phyloP scores from a whole-genome alignment of 2,329 filamentous ascomycete genomes.

The Hypoxylon sp. region DNA sequence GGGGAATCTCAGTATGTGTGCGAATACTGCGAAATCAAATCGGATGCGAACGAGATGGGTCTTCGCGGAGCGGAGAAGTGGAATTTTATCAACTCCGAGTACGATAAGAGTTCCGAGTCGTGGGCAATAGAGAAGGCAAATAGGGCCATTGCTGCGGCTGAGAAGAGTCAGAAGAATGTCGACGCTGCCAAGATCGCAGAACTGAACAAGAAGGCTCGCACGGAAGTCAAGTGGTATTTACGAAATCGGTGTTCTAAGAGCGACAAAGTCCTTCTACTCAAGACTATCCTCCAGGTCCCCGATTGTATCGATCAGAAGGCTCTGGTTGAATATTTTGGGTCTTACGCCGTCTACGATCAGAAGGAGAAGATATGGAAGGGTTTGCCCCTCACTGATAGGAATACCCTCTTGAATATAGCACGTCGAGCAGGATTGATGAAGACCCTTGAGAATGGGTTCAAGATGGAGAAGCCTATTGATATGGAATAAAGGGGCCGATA shows the following conservation, averaged over 20 bases:
- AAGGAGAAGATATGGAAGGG: not conserved
- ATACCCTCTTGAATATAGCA: constrained; percentile 7
- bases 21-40: constrained; percentile 14
- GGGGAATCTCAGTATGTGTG: not conserved
- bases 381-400: not conserved
- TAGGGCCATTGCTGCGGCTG: not conserved
- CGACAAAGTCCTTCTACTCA: constrained; percentile 16
- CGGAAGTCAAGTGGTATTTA: constrained; percentile 30
- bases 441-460: constrained; percentile 17
- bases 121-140: constrained; percentile 1
- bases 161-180: constrained; percentile 13
- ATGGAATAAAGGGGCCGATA: not conserved
- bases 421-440: constrained; percentile 8
- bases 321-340: constrained; percentile 20
- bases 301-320: constrained; percentile 13
- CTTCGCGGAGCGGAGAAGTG: constrained; percentile 6
- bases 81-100: constrained; percentile 3
- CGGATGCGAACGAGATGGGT: not conserved
- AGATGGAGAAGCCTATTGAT: constrained; percentile 5
- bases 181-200: not conserved
- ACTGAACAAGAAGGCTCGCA: constrained; percentile 13
- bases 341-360: constrained; percentile 13
- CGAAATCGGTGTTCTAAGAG: not conserved
- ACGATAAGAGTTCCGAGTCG: constrained; percentile 2
- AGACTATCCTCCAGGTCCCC: constrained; percentile 29